Base-by-base conservation (phyloP, 768 basidiomycete species). In the Collybiopsis luxurians region DNA sequence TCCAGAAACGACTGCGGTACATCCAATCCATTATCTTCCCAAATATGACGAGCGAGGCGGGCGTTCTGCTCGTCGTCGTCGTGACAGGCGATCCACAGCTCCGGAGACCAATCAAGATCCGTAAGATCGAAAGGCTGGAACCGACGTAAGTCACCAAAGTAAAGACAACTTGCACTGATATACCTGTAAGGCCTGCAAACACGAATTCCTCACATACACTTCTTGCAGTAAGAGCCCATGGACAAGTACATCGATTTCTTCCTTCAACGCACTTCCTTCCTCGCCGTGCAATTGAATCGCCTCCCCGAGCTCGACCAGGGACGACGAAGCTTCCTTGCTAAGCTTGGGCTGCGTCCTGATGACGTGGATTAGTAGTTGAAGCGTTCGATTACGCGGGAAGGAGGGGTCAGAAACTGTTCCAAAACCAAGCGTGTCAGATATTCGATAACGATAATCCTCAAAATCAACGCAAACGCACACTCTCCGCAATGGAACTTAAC, bases 1-100 rank as follows among this genome's bases (percentile, higher is more conserved):
- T 69, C 66, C 0, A 92, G 68, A 70, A 84, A 81, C 5, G 69
- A 69, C 60, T 93, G 91, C 0, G 89, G 83, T 10, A 95, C 83
- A 64, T 97, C 93, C 36, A 98, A 70, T 3, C 92, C 95, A 60
- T 98, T 98, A 60, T 98, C 97, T 54, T 97, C 96, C 95, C 95
- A 98, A 10, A 92, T 72, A 59, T 87, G 84, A 23, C 75, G 73
- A 15, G 95, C 95, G 39, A 98, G 74, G 49, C 88, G 78, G 0
- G 85, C 85, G 62, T 95, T 98, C 65, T 95, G 92, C 63, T 94
- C 92, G 52, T 84, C 86, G 9, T 80, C 76, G 58, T 98, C 97
- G 62, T 98, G 93, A 53, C 82, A 86, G 3, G 90, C 90, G 38
- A 98, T 79, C 86, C 92, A 92, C 1, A 99, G 70, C 66, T 91